phyloP scores from a whole-genome alignment of 1,284 basidiomycete genomes.

The Tilletia horrida region DNA sequence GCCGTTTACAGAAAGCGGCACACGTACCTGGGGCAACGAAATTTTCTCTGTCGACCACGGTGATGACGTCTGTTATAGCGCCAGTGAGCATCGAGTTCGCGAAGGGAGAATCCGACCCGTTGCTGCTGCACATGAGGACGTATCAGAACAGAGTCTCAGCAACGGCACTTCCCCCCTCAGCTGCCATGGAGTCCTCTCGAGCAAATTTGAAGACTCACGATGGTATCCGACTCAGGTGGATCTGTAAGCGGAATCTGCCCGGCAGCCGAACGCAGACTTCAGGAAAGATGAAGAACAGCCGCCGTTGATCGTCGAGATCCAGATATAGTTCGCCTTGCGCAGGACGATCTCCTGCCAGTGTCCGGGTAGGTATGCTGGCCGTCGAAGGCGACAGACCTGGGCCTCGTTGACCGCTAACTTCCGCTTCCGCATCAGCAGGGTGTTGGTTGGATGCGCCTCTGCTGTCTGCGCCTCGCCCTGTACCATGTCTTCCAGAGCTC shows the following conservation, averaged over 20 bases:
- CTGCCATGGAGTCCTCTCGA: too few relatives aligned
- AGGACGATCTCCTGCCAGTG: conserved; percentile 2
- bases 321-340: conserved; percentile 18
- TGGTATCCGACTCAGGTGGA: conserved; percentile 32
- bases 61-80: not conserved
- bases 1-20: not conserved
- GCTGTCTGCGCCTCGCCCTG: too few relatives aligned
- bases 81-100: too few relatives aligned
- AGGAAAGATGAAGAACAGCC: conserved; percentile 38
- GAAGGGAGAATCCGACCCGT: too few relatives aligned
- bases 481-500: too few relatives aligned
- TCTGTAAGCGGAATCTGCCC: conserved; percentile 33
- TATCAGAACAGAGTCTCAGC: too few relatives aligned
- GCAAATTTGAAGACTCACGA: conserved; percentile 24
- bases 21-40: not conserved
- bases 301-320: conserved; percentile 7
- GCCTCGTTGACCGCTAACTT: too few relatives aligned
- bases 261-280: conserved; percentile 36
- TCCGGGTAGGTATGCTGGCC: not conserved
- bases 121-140: too few relatives aligned
- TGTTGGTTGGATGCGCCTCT: too few relatives aligned
- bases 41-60: not conserved
- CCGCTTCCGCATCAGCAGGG: too few relatives aligned
- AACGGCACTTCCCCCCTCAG: too few relatives aligned
- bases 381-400: too few relatives aligned